Conservation (phyloP, 176 grass and related monocot species). For the Dendrocalamus sinicus region DNA sequence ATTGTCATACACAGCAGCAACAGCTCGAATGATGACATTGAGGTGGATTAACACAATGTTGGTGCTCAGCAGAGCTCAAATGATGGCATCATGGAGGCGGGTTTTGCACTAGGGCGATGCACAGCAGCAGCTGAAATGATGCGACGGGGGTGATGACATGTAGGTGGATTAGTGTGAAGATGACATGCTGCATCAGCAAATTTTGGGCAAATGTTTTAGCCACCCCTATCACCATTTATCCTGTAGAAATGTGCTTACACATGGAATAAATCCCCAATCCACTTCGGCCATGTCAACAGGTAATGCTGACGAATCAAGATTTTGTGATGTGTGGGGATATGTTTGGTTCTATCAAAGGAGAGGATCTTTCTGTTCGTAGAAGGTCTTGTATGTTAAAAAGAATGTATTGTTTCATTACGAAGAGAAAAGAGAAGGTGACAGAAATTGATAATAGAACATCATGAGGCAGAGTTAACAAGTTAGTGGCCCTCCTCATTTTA, state of each 20-base stretch:
- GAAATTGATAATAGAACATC: constrained; percentile 26
- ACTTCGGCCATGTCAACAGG: background rate
- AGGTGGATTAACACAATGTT: constrained; percentile 2
- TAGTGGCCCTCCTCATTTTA: background rate
- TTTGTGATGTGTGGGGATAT: background rate
- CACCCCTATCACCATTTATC: background rate
- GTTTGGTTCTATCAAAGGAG: constrained; percentile 13
- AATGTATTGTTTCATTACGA: constrained; percentile 12
- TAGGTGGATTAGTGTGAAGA: background rate
- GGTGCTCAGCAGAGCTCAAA: constrained; percentile 1
- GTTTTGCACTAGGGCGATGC: background rate
- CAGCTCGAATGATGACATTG: constrained; percentile 30
- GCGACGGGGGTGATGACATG: constrained; percentile 18
- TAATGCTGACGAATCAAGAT: background rate
- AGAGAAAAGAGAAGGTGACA: background rate
- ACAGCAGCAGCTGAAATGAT: background rate
- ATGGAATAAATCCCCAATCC: constrained; percentile 25
- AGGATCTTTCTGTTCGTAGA: constrained; percentile 41
- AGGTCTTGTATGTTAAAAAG: constrained; percentile 26
- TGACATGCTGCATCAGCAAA: background rate
- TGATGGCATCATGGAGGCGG: constrained; percentile 3
- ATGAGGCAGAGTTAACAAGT: constrained; percentile 25
- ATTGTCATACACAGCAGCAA: constrained; percentile 1
- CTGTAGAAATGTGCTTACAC: background rate
- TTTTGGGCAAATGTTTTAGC: background rate